A percentile compares a stretch with the other conserved stretches of the same genome.
Evolutionary conservation across 306 rosid genomes (phyloP).

Genomic region (Datisca glomerata): DNA sequence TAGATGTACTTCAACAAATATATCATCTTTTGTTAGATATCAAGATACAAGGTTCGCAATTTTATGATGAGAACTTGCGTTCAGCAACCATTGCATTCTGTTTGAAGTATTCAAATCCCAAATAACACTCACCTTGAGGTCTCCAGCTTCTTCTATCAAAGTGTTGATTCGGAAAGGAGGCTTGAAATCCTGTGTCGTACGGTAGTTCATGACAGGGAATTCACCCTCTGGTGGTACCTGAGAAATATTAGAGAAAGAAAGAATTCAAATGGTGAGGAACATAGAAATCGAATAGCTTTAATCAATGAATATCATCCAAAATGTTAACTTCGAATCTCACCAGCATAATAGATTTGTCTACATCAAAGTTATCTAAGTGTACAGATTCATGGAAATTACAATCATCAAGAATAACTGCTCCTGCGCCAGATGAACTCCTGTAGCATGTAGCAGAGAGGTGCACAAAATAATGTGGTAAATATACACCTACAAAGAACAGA

Average conservation of each 20-base stretch:
- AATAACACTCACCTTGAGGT: constrained; percentile 39
- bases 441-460: too few species aligned
- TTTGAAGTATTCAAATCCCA: not conserved
- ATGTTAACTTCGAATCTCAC: too few species aligned
- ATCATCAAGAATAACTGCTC: constrained; percentile 62
- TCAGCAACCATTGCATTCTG: constrained; percentile 10
- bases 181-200: constrained; percentile 70
- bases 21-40: too few species aligned
- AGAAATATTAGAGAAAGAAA: constrained; percentile 2
- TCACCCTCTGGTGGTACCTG: constrained; percentile 85
- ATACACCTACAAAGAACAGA: too few species aligned
- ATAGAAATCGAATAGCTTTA: too few species aligned
- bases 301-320: too few species aligned
- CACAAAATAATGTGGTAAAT: too few species aligned
- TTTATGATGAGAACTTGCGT: constrained; percentile 11
- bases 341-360: constrained; percentile 57
- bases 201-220: constrained; percentile 83
- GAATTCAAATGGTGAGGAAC: too few species aligned
- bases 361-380: constrained; percentile 59
- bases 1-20: too few species aligned
- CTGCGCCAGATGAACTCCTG: constrained; percentile 38
- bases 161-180: constrained; percentile 68
- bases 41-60: too few species aligned
- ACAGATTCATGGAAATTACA: constrained; percentile 92
- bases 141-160: constrained; percentile 67